phyloP scores from a whole-genome alignment of 805 yeast species.

The Ogataea ramenticola region DNA sequence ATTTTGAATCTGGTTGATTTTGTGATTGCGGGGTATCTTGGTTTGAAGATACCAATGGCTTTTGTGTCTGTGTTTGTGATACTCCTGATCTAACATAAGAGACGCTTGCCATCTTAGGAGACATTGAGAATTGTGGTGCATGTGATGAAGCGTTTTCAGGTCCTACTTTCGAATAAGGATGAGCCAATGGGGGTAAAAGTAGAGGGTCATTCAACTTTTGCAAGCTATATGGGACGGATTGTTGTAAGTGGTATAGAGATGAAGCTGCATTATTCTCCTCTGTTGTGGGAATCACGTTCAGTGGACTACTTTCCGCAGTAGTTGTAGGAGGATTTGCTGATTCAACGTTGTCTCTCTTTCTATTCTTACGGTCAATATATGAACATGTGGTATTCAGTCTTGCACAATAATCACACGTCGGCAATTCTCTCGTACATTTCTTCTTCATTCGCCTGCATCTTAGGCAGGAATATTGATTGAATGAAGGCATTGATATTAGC shows the following conservation, averaged over 20 bases:
- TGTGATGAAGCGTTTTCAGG: neutral
- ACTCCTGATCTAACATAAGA: neutral
- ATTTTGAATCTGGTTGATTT: too few relatives aligned
- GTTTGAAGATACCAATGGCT: too few relatives aligned
- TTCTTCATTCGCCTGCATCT: slow-evolving; percentile 37
- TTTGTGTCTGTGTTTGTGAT: neutral
- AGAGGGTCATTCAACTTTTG: neutral
- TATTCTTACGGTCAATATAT: slow-evolving; percentile 27
- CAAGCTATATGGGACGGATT: neutral
- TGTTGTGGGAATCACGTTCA: slow-evolving; percentile 1
- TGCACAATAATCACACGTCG: slow-evolving; percentile 31
- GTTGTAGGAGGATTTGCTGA: neutral
- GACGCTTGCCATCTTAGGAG: neutral
- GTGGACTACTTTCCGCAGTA: neutral
- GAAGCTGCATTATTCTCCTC: slow-evolving; percentile 10
- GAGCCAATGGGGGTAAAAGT: slow-evolving; percentile 3
- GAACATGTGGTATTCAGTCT: slow-evolving; percentile 27
- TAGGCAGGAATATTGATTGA: slow-evolving; percentile 22
- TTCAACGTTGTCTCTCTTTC: neutral
- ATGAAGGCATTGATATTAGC: neutral
- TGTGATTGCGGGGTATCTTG: too few relatives aligned
- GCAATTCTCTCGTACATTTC: slow-evolving; percentile 33
- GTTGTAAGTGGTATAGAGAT: slow-evolving; percentile 10
- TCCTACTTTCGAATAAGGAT: neutral
- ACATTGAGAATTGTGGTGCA: neutral